These are phyloP conservation scores for Aspergillus arachidicola DNA, from an alignment of 2,329 filamentous ascomycete species.

Conservation along the genomic window DNA sequence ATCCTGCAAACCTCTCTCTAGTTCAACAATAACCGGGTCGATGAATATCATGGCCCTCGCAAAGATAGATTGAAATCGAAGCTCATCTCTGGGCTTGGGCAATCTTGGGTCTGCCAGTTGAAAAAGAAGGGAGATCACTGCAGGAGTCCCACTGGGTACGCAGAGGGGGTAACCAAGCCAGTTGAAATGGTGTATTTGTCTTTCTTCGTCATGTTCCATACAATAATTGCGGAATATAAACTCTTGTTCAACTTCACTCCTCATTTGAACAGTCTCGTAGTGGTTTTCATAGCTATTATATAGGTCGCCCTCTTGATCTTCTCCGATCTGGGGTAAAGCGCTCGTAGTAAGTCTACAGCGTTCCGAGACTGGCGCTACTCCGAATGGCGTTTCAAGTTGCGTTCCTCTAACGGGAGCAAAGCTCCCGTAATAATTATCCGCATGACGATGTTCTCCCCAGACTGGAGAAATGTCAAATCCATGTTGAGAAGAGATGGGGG, in stretches of 20 bases:
- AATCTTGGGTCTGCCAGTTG: conserved; percentile 21
- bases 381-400: not conserved
- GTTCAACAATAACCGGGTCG: conserved; percentile 25
- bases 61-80: conserved; percentile 18
- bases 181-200: conserved; percentile 30
- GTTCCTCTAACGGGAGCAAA: too few relatives aligned
- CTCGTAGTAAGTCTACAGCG: not conserved
- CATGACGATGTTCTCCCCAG: not conserved
- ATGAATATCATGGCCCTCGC: conserved; percentile 19
- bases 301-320: too few relatives aligned
- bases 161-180: conserved; percentile 22
- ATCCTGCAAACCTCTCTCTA: not conserved
- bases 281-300: not conserved
- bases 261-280: not conserved
- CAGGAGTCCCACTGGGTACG: conserved; percentile 20
- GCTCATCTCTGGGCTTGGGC: not conserved
- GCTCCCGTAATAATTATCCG: not conserved
- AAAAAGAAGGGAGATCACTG: conserved; percentile 26
- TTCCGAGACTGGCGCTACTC: not conserved
- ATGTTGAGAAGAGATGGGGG: not conserved
- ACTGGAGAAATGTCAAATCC: not conserved
- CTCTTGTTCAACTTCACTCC: not conserved
- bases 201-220: not conserved
- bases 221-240: not conserved
- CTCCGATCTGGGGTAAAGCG: too few relatives aligned